A percentile compares a stretch with the other conserved stretches of the same genome.
These are phyloP conservation scores for Blastocladiella britannica DNA, from an alignment of 192 early-diverging fungal species.

Conservation along the genomic window DNA sequence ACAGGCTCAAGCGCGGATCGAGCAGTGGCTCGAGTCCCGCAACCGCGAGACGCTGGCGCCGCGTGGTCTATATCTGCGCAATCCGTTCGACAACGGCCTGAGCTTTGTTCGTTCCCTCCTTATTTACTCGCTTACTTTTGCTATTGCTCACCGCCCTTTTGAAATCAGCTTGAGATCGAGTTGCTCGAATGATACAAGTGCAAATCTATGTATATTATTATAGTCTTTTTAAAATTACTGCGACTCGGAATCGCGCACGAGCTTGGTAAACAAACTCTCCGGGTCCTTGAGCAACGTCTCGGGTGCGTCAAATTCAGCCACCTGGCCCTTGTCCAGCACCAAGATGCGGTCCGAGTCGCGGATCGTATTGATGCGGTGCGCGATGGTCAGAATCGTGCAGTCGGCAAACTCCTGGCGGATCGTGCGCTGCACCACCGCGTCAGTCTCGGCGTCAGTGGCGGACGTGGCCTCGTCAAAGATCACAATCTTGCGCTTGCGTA, in stretches of 20 bases:
- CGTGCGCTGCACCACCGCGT: slow-evolving; percentile 31
- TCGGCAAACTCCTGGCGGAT: slow-evolving; percentile 29
- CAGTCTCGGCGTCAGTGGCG: slow-evolving; percentile 32
- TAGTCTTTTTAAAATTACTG: too few species aligned
- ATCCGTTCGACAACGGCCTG: not conserved
- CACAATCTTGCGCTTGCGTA: slow-evolving; percentile 15
- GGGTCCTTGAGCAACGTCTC: slow-evolving; percentile 14
- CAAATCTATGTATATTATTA: too few species aligned
- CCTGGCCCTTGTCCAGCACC: slow-evolving; percentile 15
- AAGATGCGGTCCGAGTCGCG: slow-evolving; percentile 52
- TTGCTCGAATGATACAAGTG: too few species aligned
- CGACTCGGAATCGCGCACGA: too few species aligned
- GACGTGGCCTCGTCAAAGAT: slow-evolving; percentile 35
- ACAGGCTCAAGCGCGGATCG: too few species aligned
- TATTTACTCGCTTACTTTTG: too few species aligned
- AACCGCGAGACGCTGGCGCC: not conserved
- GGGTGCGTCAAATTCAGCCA: slow-evolving; percentile 30
- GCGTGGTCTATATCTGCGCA: not conserved
- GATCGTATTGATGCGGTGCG: slow-evolving; percentile 35
- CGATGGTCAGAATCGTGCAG: slow-evolving; percentile 37
- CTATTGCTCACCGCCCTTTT: too few species aligned
- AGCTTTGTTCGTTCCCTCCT: not conserved
- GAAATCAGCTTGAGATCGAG: too few species aligned
- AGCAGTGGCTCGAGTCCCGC: not conserved
- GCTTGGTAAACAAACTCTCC: slow-evolving; percentile 6